Percentiles rank a stretch among this genome's conserved stretches.
Evolutionary conservation across 1,284 basidiomycete species (phyloP).

Genomic region (Moesziomyces globuligerus): DNA sequence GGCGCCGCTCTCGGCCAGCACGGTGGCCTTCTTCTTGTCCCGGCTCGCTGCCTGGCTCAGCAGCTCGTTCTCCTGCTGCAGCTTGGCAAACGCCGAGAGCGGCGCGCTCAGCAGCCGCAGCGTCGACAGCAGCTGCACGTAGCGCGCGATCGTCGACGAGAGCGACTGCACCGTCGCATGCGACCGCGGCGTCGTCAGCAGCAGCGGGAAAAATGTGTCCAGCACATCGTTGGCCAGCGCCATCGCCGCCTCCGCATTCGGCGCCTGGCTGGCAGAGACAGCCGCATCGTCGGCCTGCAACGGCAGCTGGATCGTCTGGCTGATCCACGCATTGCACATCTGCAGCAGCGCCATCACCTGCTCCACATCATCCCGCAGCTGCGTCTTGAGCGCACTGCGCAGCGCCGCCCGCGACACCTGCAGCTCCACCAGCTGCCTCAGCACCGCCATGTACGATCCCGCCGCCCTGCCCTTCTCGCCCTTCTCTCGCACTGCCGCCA

Average conservation of each 20-base stretch:
- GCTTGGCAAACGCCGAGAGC: constrained; percentile 47
- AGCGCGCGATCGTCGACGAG: constrained; percentile 33
- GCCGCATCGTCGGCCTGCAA: constrained; percentile 10
- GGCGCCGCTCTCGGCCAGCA: constrained; percentile 29
- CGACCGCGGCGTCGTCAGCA: constrained; percentile 38
- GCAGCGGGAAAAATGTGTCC: constrained; percentile 50
- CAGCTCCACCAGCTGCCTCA: constrained; percentile 24
- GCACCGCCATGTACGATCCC: constrained; percentile 9
- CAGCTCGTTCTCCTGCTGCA: constrained; percentile 36
- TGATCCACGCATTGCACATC: constrained; percentile 44
- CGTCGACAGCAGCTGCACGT: constrained; percentile 26
- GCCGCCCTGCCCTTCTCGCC: constrained; percentile 12
- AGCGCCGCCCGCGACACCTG: constrained; percentile 33
- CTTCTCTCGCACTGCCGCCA: constrained; percentile 9
- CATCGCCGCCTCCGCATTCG: constrained; percentile 24
- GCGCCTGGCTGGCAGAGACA: constrained; percentile 11
- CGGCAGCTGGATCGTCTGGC: constrained; percentile 27
- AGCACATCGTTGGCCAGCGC: constrained; percentile 47
- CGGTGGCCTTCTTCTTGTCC: constrained; percentile 9
- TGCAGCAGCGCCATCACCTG: constrained; percentile 36
- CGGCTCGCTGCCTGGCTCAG: constrained; percentile 1
- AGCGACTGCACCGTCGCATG: constrained; percentile 31
- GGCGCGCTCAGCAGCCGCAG: constrained; percentile 42
- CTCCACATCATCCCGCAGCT: constrained; percentile 34
- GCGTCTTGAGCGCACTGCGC: constrained; percentile 31